Conservation (phyloP, 2,329 filamentous ascomycete species). For the Sporothrix variecibatus region DNA sequence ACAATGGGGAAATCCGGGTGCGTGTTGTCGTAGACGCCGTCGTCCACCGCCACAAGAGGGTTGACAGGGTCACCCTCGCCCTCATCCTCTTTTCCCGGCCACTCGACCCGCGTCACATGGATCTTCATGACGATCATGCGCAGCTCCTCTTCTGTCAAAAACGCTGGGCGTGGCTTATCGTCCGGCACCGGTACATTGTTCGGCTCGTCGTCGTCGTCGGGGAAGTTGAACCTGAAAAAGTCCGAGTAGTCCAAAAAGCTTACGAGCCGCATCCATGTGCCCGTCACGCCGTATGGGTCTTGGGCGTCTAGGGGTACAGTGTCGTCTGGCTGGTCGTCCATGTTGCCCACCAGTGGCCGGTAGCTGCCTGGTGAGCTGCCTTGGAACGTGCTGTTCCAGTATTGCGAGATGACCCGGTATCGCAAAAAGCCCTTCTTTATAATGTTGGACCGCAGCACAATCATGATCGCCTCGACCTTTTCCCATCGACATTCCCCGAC, state of each 20-base stretch:
- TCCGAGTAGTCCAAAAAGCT: constrained; percentile 68
- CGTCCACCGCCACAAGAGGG: neutral
- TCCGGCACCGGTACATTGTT: constrained; percentile 35
- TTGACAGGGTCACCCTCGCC: neutral
- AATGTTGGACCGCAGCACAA: constrained; percentile 67
- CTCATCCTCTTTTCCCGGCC: constrained; percentile 41
- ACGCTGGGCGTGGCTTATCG: constrained; percentile 51
- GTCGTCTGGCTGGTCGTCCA: constrained; percentile 35
- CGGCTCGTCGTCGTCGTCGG: constrained; percentile 40
- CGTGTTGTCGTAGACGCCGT: constrained; percentile 51
- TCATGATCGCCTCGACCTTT: constrained; percentile 70
- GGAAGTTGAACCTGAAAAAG: constrained; percentile 72
- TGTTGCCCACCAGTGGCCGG: constrained; percentile 41
- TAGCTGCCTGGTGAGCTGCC: constrained; percentile 58
- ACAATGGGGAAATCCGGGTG: constrained; percentile 64
- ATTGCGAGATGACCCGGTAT: constrained; percentile 49
- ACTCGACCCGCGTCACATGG: constrained; percentile 60
- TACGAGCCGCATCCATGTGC: constrained; percentile 63
- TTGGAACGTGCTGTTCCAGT: constrained; percentile 59
- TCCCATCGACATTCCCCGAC: constrained; percentile 71
- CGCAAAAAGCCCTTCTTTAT: constrained; percentile 47
- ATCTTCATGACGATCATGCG: constrained; percentile 71
- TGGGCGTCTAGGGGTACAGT: constrained; percentile 46
- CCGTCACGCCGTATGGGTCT: constrained; percentile 72
- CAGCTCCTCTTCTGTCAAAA: constrained; percentile 66